Percentiles rank a stretch among this genome's conserved stretches.
These are phyloP conservation scores for Nakaseomyces delphensis DNA, from an alignment of 1,139 yeast species.

Conservation along the genomic window DNA sequence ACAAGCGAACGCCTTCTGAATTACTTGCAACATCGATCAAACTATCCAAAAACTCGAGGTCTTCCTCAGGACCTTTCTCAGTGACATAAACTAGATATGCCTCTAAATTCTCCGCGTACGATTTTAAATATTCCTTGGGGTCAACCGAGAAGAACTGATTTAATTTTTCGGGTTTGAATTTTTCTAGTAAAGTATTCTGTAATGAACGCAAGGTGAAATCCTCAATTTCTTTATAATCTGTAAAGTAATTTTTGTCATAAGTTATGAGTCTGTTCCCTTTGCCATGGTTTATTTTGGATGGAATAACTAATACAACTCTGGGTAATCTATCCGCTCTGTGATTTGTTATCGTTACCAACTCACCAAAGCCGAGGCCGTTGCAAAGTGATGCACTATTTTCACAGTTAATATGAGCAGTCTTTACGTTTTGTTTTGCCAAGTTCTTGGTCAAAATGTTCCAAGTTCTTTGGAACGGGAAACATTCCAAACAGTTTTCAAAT, in stretches of 20 bases:
- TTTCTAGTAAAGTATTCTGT: not conserved
- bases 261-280: not conserved
- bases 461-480: slow-evolving; percentile 41
- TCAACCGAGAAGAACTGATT: not conserved
- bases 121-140: not conserved
- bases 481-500: slow-evolving; percentile 42
- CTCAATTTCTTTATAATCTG: not conserved
- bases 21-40: not conserved
- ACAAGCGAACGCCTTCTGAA: not conserved
- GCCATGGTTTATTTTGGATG: not conserved
- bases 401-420: slow-evolving; percentile 56
- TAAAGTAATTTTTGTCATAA: slow-evolving; percentile 1
- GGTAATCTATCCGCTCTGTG: slow-evolving; percentile 4
- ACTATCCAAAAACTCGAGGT: not conserved
- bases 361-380: slow-evolving; percentile 38
- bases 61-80: not conserved
- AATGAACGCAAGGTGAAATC: not conserved
- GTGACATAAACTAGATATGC: not conserved
- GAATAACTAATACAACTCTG: not conserved
- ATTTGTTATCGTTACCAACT: slow-evolving; percentile 17
- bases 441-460: slow-evolving; percentile 54
- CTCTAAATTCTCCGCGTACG: not conserved
- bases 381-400: slow-evolving; percentile 43
- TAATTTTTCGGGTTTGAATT: not conserved
- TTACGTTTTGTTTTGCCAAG: slow-evolving; percentile 34